phyloP scores from a whole-genome alignment of 2,329 filamentous ascomycete species.

The Penicillium rolfsii region DNA sequence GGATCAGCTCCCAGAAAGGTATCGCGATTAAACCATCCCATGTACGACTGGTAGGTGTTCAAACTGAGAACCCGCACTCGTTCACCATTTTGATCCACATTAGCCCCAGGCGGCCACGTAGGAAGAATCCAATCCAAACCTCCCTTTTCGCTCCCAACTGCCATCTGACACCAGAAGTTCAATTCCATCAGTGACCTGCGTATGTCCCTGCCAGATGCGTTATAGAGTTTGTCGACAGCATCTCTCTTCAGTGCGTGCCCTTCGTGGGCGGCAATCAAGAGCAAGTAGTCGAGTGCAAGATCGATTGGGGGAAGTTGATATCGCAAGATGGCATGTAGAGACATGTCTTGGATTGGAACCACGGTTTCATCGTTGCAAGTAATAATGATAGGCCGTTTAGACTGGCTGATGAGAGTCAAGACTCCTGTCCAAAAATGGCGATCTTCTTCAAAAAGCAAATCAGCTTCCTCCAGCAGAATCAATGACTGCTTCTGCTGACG shows the following conservation, averaged over 20 bases:
- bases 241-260: slow-evolving; percentile 75
- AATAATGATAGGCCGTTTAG: slow-evolving; percentile 89
- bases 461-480: slow-evolving; percentile 91
- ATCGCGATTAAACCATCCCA: slow-evolving; percentile 75
- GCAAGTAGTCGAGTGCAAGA: slow-evolving; percentile 75
- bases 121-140: slow-evolving; percentile 89
- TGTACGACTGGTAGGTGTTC: slow-evolving; percentile 73
- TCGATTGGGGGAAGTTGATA: slow-evolving; percentile 68
- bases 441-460: slow-evolving; percentile 92
- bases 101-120: slow-evolving; percentile 72
- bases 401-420: slow-evolving; percentile 74
- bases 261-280: slow-evolving; percentile 83
- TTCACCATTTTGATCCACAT: slow-evolving; percentile 68
- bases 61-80: slow-evolving; percentile 78
- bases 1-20: slow-evolving; percentile 45
- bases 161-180: slow-evolving; percentile 97
- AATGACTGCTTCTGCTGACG: slow-evolving; percentile 83
- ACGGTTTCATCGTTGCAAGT: slow-evolving; percentile 91
- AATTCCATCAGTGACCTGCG: slow-evolving; percentile 81
- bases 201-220: slow-evolving; percentile 70
- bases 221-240: slow-evolving; percentile 71
- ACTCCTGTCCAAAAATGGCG: slow-evolving; percentile 92
- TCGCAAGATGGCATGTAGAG: slow-evolving; percentile 82
- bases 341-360: slow-evolving; percentile 74
- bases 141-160: slow-evolving; percentile 82